Evolutionary conservation across 306 rosid species (phyloP), one percentile per base, ranked within the genome.

Genomic region (Bauhinia variegata): DNA sequence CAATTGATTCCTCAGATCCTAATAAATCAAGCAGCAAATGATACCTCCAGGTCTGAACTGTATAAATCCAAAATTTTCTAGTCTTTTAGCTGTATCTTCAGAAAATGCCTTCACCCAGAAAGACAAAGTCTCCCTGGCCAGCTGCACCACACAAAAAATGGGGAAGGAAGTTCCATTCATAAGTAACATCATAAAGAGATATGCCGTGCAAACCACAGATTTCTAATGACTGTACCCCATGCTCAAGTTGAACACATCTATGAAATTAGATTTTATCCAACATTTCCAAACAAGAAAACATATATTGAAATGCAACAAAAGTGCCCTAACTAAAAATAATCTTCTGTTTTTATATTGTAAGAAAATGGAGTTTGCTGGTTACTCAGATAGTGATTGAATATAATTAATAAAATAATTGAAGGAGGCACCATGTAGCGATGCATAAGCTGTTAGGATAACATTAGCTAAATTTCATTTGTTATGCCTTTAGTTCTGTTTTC

Each of bases 41-140:
- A 34, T 93, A 93, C 99, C 99, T 86, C 99, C 99, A 65, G 96
- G 97, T 71, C 99, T 90, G 83, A 90, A 88, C 84, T 88, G 96
- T 83, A 93, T 93, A 82, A 93, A 93, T 75, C 99, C 99, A 79
- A 93, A 93, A 67, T 93, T 93, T 80, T 93, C 99, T 73, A 93
- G 84, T 75, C 99, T 85, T 84, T 90, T 93, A 54, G 99, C 99
- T 4, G 97, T 93, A 80, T 93, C 99, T 83, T 90, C 99, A 49
- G 97, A 88, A 84, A 93, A 93, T 31, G 99, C 99, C 82, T 93
- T 93, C 78, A 93, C 99, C 99, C 99, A 93, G 76, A 93, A 93
- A 50, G 97, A 90, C 80, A 93, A 63, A 52, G 96, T 88, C 86
- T 93, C 99, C 84, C 99, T 93, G n/a, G 99, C 95, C 68, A 93